phyloP scores from a whole-genome alignment of 352 stramenopile species.

The Aphanomyces invadans region DNA sequence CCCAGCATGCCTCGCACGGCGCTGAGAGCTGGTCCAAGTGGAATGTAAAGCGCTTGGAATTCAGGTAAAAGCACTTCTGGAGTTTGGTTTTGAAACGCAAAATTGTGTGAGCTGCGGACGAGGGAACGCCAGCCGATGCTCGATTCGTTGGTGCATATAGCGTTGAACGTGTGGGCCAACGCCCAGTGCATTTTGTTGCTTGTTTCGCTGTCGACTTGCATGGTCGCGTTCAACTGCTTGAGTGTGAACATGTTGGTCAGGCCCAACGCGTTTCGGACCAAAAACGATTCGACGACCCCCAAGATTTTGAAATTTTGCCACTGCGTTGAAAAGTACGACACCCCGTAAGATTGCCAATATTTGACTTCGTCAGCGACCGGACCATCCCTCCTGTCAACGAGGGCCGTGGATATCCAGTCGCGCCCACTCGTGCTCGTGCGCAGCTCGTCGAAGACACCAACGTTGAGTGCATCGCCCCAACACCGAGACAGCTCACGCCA shows the following conservation, averaged over 20 bases:
- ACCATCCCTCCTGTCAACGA: neutral
- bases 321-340: neutral
- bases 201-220: neutral
- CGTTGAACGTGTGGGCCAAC: neutral
- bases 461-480: neutral
- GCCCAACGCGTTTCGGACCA: conserved; percentile 9
- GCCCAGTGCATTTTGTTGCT: conserved; percentile 19
- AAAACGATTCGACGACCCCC: conserved; percentile 15
- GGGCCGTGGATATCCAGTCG: neutral
- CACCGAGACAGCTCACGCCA: neutral
- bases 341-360: conserved; percentile 2
- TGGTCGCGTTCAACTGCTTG: conserved; percentile 13
- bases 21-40: neutral
- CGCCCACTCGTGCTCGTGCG: neutral
- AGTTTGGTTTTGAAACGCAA: conserved; percentile 10
- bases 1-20: neutral
- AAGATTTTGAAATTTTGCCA: conserved; percentile 24
- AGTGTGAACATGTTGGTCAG: neutral
- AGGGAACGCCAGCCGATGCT: neutral
- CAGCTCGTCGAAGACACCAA: neutral
- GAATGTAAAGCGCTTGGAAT: neutral
- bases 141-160: neutral
- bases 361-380: neutral
- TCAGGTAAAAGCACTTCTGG: neutral
- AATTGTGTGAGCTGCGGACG: neutral